Conservation (phyloP, 352 stramenopile species). For the Elongisporangium undulatum region DNA sequence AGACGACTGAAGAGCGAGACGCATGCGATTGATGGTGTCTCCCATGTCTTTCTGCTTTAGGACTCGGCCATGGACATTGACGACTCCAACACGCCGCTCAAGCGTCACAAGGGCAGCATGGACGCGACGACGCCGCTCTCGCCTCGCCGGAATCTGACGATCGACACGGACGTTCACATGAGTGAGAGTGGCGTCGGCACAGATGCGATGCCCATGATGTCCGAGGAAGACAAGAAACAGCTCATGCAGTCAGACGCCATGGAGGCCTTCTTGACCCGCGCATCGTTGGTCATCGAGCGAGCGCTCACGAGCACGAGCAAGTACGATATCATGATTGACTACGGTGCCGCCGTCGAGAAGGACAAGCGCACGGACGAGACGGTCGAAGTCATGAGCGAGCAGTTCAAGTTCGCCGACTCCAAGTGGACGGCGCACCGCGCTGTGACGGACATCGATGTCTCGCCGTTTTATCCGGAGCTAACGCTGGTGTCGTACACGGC, state of each 20-base stretch:
- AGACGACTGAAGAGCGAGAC: background rate
- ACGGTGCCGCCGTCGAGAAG: slow-evolving; percentile 64
- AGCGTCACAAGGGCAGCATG: slow-evolving; percentile 16
- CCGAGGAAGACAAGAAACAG: slow-evolving; percentile 56
- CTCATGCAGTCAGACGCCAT: slow-evolving; percentile 73
- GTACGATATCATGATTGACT: slow-evolving; percentile 86
- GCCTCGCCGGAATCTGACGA: slow-evolving; percentile 35
- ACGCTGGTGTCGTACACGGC: slow-evolving; percentile 63
- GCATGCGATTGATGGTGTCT: background rate
- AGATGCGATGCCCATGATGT: slow-evolving; percentile 27
- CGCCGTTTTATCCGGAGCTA: slow-evolving; percentile 80
- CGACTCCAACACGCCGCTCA: slow-evolving; percentile 23
- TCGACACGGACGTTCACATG: slow-evolving; percentile 24
- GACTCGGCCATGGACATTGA: slow-evolving; percentile 40
- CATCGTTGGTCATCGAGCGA: slow-evolving; percentile 76
- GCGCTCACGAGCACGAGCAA: slow-evolving; percentile 70
- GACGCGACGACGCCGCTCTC: slow-evolving; percentile 28
- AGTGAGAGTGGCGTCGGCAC: background rate
- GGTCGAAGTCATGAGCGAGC: slow-evolving; percentile 65
- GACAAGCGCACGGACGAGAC: slow-evolving; percentile 49
- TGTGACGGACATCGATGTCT: slow-evolving; percentile 81
- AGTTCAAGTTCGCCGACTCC: slow-evolving; percentile 65
- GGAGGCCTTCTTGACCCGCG: slow-evolving; percentile 72
- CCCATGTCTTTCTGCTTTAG: background rate
- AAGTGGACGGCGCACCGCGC: slow-evolving; percentile 82